Percentiles rank a stretch among this genome's conserved stretches.
Evolutionary conservation across 208 protist species (phyloP).

Genomic region (Trypanosoma caninum): DNA sequence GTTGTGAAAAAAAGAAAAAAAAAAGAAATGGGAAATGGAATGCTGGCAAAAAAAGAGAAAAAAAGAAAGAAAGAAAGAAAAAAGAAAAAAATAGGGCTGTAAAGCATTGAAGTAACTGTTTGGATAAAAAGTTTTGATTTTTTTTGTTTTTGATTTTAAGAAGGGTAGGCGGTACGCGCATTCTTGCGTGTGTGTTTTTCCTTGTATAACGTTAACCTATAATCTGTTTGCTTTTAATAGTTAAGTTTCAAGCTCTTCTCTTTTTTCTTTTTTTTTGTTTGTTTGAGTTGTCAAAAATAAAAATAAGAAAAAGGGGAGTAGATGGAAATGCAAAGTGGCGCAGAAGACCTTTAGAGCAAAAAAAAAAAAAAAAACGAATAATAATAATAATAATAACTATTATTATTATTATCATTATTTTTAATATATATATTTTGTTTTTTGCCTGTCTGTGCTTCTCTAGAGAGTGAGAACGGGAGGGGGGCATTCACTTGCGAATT

Average conservation of each 20-base stretch:
- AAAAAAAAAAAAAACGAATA: not conserved
- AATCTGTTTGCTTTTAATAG: too few relatives aligned
- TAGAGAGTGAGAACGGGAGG: too few relatives aligned
- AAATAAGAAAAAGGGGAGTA: slow-evolving; percentile 6
- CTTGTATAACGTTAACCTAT: too few relatives aligned
- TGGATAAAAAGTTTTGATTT: not conserved
- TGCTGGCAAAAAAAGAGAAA: not conserved
- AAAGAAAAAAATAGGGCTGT: not conserved
- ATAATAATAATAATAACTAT: too few relatives aligned
- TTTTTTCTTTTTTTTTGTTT: slow-evolving; percentile 20
- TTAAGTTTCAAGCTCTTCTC: slow-evolving; percentile 13
- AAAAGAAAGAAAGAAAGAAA: not conserved
- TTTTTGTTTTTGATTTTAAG: not conserved
- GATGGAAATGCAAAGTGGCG: too few relatives aligned
- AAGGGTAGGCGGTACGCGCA: not conserved
- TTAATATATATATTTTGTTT: too few relatives aligned
- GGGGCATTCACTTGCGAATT: too few relatives aligned
- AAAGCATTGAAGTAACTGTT: not conserved
- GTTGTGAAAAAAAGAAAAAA: not conserved
- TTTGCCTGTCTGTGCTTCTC: too few relatives aligned
- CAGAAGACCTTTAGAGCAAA: not conserved
- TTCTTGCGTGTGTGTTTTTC: too few relatives aligned
- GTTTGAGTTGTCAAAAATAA: slow-evolving; percentile 7
- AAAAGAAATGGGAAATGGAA: slow-evolving; percentile 14
- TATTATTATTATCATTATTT: too few relatives aligned